Evolutionary conservation across 495 filamentous ascomycete species (phyloP), one percentile per base, ranked within the genome.

Genomic region (Penicillium subrubescens): DNA sequence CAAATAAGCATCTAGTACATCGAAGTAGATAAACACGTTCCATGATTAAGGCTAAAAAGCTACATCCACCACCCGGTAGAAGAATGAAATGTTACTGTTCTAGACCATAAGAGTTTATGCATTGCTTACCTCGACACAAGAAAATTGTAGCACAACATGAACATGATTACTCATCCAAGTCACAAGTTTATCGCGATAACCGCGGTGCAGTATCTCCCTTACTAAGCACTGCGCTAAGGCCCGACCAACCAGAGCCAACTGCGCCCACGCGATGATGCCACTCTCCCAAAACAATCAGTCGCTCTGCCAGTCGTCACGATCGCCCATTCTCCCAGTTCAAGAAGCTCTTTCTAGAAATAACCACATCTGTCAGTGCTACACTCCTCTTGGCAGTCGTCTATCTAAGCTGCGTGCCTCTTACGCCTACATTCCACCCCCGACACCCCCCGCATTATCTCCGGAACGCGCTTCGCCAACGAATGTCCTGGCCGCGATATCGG

Each of bases 181-280:
- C 11, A 29, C 50, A 27, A 34, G 29, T 6, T 56, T 56, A 14
- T 56, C 53, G n/a, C 53, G 31, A 56, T 56, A 56, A 21, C 33
- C 53, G 29, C 53, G 53, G 8, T 23, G 17, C 8, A n/a, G n/a
- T 5, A 3, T 2, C 15, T 11, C 23, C 21, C 31, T 60, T 27
- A 60, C 51, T 69, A 57, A 69, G 34, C 67, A 11, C 39, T 8
- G 46, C 56, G 62, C 67, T 61, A 65, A 46, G 51, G 29, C 34
- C 8, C 35, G 29, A 62, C 67, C 67, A 69, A 69, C 63, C 60
- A 69, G 60, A 43, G 37, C 8, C 60, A 53, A 39, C 57, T 59
- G 46, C 60, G 50, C 56, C 67, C 60, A 64, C 64, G 64, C 67
- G 58, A 64, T 67, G 64, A 70, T 70, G 62, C 67, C 64, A 70